A percentile compares a stretch with the other conserved stretches of the same genome.
These are phyloP conservation scores for Ceratobasidium sp. DNA, from an alignment of 1,284 basidiomycete species.

Conservation along the genomic window DNA sequence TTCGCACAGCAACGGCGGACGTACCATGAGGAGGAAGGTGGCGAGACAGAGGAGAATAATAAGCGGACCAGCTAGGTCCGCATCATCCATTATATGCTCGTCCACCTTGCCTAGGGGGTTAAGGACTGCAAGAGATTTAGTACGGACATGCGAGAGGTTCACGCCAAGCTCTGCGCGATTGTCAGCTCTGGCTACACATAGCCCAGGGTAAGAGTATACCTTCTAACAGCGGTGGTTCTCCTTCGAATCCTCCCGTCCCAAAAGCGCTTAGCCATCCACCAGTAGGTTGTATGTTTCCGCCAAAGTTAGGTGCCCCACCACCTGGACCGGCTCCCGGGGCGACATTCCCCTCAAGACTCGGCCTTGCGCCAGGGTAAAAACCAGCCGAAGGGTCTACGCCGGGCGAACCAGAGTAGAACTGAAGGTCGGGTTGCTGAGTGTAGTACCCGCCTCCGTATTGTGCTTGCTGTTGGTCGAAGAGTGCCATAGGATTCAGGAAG, in stretches of 20 bases:
- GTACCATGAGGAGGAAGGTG: conserved; percentile 87
- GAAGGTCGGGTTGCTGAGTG: conserved; percentile 46
- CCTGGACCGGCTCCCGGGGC: conserved; percentile 63
- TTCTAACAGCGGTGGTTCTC: conserved; percentile 92
- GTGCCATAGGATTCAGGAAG: conserved; percentile 34
- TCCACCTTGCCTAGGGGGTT: conserved; percentile 91
- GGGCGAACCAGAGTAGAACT: conserved; percentile 48
- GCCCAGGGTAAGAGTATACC: conserved; percentile 67
- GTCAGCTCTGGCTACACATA: conserved; percentile 13
- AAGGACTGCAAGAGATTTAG: conserved; percentile 94
- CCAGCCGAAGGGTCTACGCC: conserved; percentile 43
- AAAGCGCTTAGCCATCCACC: conserved; percentile 95
- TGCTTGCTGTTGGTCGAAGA: conserved; percentile 46
- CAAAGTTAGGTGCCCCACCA: conserved; percentile 63
- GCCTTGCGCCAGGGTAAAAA: conserved; percentile 66
- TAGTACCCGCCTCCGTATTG: conserved; percentile 46
- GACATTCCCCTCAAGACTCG: conserved; percentile 78
- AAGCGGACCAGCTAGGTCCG: conserved; percentile 96
- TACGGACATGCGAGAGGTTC: conserved; percentile 95
- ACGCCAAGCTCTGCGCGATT: conserved; percentile 87
- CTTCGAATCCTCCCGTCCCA: conserved; percentile 94
- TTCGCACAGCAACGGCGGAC: conserved; percentile 57
- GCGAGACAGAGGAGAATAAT: conserved; percentile 96
- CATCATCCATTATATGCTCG: conserved; percentile 98
- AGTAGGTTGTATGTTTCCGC: conserved; percentile 76